These are phyloP conservation scores for Spongispora temasekensis DNA, from an alignment of 1,284 basidiomycete species.

Conservation along the genomic window DNA sequence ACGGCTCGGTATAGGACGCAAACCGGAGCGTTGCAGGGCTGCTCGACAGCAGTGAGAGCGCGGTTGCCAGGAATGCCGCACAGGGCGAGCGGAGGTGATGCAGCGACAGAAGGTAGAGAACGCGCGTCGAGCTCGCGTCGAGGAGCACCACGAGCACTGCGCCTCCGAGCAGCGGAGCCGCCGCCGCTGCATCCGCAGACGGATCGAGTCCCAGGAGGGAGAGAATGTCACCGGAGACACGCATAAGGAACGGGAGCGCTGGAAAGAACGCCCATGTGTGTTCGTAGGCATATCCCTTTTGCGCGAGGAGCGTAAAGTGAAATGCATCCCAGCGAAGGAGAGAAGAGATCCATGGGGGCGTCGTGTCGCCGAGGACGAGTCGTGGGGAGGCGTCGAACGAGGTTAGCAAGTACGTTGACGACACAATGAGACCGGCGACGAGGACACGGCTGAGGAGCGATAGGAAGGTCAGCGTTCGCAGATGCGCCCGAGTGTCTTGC, in stretches of 20 bases:
- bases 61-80: conserved; percentile 60
- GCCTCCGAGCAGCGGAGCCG: conserved; percentile 37
- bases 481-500: conserved; percentile 10
- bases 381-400: conserved; percentile 50
- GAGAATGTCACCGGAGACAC: conserved; percentile 35
- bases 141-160: conserved; percentile 45
- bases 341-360: conserved; percentile 30
- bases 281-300: conserved; percentile 72
- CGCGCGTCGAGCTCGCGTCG: conserved; percentile 46
- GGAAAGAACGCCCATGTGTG: conserved; percentile 90
- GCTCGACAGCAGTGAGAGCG: conserved; percentile 79
- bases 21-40: conserved; percentile 75
- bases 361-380: conserved; percentile 27
- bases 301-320: conserved; percentile 74
- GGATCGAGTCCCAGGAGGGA: neutral
- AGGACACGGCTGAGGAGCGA: conserved; percentile 27
- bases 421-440: conserved; percentile 22
- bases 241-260: conserved; percentile 62
- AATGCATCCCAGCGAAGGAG: conserved; percentile 89
- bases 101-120: conserved; percentile 67
- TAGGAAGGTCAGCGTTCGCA: conserved; percentile 24
- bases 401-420: conserved; percentile 36
- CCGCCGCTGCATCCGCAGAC: neutral
- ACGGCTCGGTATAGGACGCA: conserved; percentile 81
- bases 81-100: conserved; percentile 52